A percentile compares a stretch with the other conserved stretches of the same genome.
Conservation (phyloP, 345 rosid species). For the Balakata baccata region DNA sequence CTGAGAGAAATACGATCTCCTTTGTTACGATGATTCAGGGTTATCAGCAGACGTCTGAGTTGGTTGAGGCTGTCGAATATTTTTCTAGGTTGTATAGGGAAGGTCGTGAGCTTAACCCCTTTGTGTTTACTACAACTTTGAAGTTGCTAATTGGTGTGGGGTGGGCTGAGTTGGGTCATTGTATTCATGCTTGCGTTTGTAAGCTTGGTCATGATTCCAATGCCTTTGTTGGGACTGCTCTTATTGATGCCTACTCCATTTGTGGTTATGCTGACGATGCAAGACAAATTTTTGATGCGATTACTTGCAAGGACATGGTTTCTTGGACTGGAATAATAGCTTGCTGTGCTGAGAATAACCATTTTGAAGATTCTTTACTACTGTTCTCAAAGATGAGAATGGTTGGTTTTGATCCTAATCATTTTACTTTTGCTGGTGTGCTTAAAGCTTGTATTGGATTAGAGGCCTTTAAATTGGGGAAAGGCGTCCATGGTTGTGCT, state of each 20-base stretch:
- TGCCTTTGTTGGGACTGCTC: slow-evolving; percentile 76
- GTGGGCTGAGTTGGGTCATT: slow-evolving; percentile 38
- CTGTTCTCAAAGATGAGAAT: slow-evolving; percentile 55
- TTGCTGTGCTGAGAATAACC: slow-evolving; percentile 66
- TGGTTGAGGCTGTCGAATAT: slow-evolving; percentile 44
- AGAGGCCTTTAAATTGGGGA: slow-evolving; percentile 44
- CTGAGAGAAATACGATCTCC: slow-evolving; percentile 54
- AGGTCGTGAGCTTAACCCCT: slow-evolving; percentile 73
- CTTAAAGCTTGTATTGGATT: slow-evolving; percentile 73
- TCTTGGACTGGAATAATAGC: slow-evolving; percentile 77
- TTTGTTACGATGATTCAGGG: slow-evolving; percentile 65
- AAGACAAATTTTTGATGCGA: slow-evolving; percentile 59
- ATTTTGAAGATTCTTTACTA: slow-evolving; percentile 49
- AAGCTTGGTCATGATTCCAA: slow-evolving; percentile 67
- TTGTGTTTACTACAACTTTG: slow-evolving; percentile 65
- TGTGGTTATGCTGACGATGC: slow-evolving; percentile 50
- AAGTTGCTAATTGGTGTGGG: slow-evolving; percentile 55
- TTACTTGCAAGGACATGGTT: slow-evolving; percentile 65
- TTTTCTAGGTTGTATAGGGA: slow-evolving; percentile 56
- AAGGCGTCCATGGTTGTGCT: slow-evolving; percentile 60
- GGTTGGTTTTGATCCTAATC: slow-evolving; percentile 43
- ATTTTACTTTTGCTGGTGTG: slow-evolving; percentile 49
- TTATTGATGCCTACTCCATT: slow-evolving; percentile 64
- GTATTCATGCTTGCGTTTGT: slow-evolving; percentile 56
- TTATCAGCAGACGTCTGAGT: slow-evolving; percentile 23